A percentile compares a stretch with the other conserved stretches of the same genome.
These are phyloP conservation scores for Termitomyces sp. DNA, from an alignment of 768 basidiomycete genomes.

Conservation along the genomic window DNA sequence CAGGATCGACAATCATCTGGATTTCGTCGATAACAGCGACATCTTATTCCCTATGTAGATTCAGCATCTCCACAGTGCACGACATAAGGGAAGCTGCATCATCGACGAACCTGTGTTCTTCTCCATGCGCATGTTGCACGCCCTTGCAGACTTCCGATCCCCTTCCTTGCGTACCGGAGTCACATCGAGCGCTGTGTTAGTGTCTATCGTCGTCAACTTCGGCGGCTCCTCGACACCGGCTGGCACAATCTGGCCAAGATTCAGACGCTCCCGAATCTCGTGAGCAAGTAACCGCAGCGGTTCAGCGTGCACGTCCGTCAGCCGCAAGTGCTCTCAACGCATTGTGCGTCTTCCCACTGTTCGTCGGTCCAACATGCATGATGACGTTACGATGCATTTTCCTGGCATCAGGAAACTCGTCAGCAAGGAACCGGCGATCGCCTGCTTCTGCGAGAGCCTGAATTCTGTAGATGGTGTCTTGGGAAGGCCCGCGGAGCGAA, in stretches of 20 bases:
- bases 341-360: conserved; percentile 95
- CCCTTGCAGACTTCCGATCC: conserved; percentile 50
- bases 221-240: conserved; percentile 50
- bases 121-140: conserved; percentile 88
- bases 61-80: conserved; percentile 94
- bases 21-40: conserved; percentile 97
- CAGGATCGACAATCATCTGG: conserved; percentile 84
- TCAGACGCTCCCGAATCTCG: conserved; percentile 91
- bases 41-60: conserved; percentile 43
- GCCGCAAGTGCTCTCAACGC: conserved; percentile 87
- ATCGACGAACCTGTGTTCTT: conserved; percentile 76
- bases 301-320: conserved; percentile 83
- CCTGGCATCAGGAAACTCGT: conserved; percentile 53
- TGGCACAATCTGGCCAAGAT: conserved; percentile 85
- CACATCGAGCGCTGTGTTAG: conserved; percentile 33
- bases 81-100: conserved; percentile 57
- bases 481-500: conserved; percentile 27
- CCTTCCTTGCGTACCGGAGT: conserved; percentile 34
- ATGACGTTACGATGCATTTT: conserved; percentile 71
- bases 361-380: conserved; percentile 97
- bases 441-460: conserved; percentile 34
- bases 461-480: conserved; percentile 37
- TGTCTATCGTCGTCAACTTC: conserved; percentile 28
- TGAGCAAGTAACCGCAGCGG: conserved; percentile 92
- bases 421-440: conserved; percentile 46